These are phyloP conservation scores for Phellopilus nigrolimitatus DNA, from an alignment of 1,284 basidiomycete species.

Conservation along the genomic window DNA sequence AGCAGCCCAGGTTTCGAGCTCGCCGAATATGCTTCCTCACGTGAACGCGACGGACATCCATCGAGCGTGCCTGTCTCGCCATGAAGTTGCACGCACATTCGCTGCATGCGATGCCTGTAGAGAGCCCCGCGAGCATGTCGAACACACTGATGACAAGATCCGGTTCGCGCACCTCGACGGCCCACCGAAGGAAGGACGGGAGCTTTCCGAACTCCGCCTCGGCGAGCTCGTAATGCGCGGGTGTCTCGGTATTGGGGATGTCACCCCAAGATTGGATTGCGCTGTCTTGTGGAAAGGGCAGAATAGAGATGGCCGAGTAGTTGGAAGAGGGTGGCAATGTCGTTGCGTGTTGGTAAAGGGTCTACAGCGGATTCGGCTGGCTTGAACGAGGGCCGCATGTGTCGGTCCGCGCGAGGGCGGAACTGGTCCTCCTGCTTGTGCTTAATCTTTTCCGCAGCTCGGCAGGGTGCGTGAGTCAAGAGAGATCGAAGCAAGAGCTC, in stretches of 20 bases:
- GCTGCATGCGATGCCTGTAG: slow-evolving; percentile 80
- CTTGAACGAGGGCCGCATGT: slow-evolving; percentile 40
- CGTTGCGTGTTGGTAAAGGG: slow-evolving; percentile 55
- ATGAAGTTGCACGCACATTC: slow-evolving; percentile 85
- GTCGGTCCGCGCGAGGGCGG: slow-evolving; percentile 56
- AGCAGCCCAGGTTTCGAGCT: slow-evolving; percentile 30
- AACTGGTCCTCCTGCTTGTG: slow-evolving; percentile 86
- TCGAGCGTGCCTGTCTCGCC: slow-evolving; percentile 61
- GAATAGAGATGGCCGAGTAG: slow-evolving; percentile 81
- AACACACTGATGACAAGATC: slow-evolving; percentile 78
- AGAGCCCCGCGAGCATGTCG: slow-evolving; percentile 84
- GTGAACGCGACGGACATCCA: slow-evolving; percentile 23
- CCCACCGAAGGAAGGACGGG: slow-evolving; percentile 82
- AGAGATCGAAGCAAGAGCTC: slow-evolving; percentile 71
- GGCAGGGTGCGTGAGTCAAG: slow-evolving; percentile 76
- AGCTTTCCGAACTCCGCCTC: slow-evolving; percentile 63
- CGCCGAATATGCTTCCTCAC: slow-evolving; percentile 19
- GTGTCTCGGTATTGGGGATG: slow-evolving; percentile 38
- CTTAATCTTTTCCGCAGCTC: slow-evolving; percentile 89
- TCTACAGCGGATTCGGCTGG: slow-evolving; percentile 36
- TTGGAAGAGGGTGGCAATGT: slow-evolving; percentile 80
- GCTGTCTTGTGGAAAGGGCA: slow-evolving; percentile 65
- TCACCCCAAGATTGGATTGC: slow-evolving; percentile 86
- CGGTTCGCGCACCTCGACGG: slow-evolving; percentile 69
- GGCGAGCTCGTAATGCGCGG: slow-evolving; percentile 48